Evolutionary conservation across 306 rosid species (phyloP).

Genomic region (Inga laurina): DNA sequence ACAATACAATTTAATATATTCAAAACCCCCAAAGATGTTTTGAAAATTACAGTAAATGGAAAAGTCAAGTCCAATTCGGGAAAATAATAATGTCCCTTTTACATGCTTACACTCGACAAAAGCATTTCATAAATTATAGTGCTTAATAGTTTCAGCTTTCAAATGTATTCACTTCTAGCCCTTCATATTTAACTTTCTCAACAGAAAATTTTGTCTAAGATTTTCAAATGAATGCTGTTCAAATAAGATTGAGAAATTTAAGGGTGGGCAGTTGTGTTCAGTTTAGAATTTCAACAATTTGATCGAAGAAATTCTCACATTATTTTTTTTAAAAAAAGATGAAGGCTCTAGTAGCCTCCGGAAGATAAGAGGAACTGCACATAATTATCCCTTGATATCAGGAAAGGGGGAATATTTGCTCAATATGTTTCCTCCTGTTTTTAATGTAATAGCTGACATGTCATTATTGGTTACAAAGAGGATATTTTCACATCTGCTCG

Average conservation of each 20-base stretch:
- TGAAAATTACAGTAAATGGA: background rate
- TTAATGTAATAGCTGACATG: background rate
- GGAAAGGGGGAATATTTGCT: background rate
- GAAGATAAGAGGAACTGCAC: background rate
- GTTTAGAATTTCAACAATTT: background rate
- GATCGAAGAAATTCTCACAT: background rate
- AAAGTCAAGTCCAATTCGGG: background rate
- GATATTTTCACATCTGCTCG: background rate
- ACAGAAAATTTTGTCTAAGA: background rate
- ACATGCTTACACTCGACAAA: slow-evolving; percentile 1
- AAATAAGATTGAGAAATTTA: background rate
- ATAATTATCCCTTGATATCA: background rate
- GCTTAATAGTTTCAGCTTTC: background rate
- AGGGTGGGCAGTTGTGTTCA: background rate
- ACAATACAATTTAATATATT: background rate
- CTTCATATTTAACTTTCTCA: background rate
- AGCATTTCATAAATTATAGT: background rate
- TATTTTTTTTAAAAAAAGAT: background rate
- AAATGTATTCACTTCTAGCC: background rate
- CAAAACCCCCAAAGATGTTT: background rate
- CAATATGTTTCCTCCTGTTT: background rate
- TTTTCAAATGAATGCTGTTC: background rate
- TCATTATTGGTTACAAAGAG: background rate
- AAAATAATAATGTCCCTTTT: background rate
- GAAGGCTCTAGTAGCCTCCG: too few species aligned